Conservation (phyloP, 2,329 filamentous ascomycete genomes). For the Apiospora saccharicola region DNA sequence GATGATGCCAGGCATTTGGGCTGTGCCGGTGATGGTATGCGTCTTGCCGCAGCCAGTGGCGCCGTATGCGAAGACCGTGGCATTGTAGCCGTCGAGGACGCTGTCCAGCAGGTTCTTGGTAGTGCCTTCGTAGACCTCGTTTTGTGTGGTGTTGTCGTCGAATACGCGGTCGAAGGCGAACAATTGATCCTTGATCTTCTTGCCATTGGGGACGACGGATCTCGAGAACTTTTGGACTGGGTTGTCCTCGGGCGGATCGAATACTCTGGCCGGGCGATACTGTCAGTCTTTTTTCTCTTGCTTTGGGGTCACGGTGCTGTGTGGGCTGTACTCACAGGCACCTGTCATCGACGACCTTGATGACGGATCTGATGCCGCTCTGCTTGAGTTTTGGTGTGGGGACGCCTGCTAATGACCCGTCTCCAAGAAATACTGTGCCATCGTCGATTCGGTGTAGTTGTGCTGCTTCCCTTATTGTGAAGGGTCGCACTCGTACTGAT, state of each 20-base stretch:
- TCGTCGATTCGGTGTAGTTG: slow-evolving; percentile 85
- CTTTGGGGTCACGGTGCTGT: neutral
- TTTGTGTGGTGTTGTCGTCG: slow-evolving; percentile 91
- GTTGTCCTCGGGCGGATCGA: slow-evolving; percentile 95
- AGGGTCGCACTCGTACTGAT: slow-evolving; percentile 73
- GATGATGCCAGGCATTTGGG: slow-evolving; percentile 94
- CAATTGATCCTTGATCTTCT: slow-evolving; percentile 95
- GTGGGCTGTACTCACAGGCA: slow-evolving; percentile 75
- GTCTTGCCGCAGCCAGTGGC: slow-evolving; percentile 98
- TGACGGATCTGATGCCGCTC: slow-evolving; percentile 87
- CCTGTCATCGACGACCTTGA: slow-evolving; percentile 95
- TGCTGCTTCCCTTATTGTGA: slow-evolving; percentile 90
- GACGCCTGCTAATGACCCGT: slow-evolving; percentile 89
- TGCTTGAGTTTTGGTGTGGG: slow-evolving; percentile 85
- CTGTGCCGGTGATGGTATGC: slow-evolving; percentile 93
- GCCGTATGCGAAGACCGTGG: slow-evolving; percentile 97
- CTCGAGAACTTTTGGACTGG: slow-evolving; percentile 87
- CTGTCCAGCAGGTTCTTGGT: slow-evolving; percentile 90
- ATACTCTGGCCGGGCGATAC: slow-evolving; percentile 69
- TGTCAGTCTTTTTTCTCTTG: neutral
- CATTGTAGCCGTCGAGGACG: slow-evolving; percentile 97
- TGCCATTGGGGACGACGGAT: slow-evolving; percentile 82
- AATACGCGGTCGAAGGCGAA: slow-evolving; percentile 98
- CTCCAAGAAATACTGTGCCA: slow-evolving; percentile 90
- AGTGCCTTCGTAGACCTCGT: slow-evolving; percentile 93